Conservation (phyloP, 2,329 filamentous ascomycete species). For the Cyanodermella asteris region DNA sequence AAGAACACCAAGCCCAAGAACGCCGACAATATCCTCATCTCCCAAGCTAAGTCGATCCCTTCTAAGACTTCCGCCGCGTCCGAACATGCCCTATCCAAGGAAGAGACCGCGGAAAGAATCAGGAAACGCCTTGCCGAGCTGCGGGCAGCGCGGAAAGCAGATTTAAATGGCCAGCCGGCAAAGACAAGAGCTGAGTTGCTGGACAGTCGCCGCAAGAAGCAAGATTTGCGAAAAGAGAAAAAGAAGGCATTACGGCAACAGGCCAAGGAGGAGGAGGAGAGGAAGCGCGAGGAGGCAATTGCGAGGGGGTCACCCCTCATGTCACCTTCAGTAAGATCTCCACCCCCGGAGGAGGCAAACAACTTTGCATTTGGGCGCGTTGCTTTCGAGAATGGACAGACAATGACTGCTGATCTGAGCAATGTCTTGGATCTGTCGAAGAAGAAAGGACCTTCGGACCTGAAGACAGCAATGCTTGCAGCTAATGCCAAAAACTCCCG, state of each 20-base stretch:
- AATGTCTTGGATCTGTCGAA: conserved; percentile 37
- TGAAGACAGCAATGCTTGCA: conserved; percentile 65
- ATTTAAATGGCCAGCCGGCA: conserved; percentile 57
- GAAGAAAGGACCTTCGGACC: conserved; percentile 67
- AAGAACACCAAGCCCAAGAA: conserved; percentile 10
- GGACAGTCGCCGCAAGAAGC: too few relatives aligned
- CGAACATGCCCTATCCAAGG: too few relatives aligned
- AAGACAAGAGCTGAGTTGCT: too few relatives aligned
- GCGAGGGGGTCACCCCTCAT: conserved; percentile 33
- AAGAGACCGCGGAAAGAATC: conserved; percentile 55
- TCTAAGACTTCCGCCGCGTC: too few relatives aligned
- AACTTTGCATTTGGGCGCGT: conserved; percentile 81
- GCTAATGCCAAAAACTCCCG: conserved; percentile 72
- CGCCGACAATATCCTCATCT: conserved; percentile 4
- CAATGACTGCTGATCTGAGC: conserved; percentile 48
- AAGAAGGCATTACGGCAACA: conserved; percentile 68
- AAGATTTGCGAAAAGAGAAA: conserved; percentile 63
- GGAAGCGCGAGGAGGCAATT: conserved; percentile 33
- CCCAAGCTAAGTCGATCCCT: conserved; percentile 16
- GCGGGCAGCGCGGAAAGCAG: conserved; percentile 68
- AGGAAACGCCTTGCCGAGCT: conserved; percentile 68
- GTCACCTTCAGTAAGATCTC: conserved; percentile 19
- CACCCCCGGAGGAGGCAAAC: conserved; percentile 15
- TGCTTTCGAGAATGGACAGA: conserved; percentile 70
- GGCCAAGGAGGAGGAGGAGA: conserved; percentile 60